Evolutionary conservation across 2,329 filamentous ascomycete genomes (phyloP), one percentile per base, ranked within the genome.

Genomic region (Exophiala bonariae): DNA sequence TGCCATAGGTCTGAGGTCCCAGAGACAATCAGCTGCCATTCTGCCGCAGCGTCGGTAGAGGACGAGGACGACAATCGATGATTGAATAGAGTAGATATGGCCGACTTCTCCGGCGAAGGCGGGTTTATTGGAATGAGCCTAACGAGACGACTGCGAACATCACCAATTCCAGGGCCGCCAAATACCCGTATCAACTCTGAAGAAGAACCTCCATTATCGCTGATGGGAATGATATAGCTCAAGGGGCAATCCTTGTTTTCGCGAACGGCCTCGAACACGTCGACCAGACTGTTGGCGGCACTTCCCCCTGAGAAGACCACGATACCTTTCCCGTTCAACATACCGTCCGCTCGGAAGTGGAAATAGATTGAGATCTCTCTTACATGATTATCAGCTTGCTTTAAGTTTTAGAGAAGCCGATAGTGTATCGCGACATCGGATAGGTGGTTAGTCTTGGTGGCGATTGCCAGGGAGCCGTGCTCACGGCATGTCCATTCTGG

Each of bases 171-270:
- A 56, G 92, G 92, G 1, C 93, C 93, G 11, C 92, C 93, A 69
- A 97, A 93, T 28, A 97, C 90, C 28, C 93, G 81, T 57, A 96
- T 95, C 61, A 96, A 75, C 72, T 97, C 92, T 35, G 89, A 95
- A 2, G 90, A 95, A 59, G 88, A 95, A 31, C 92, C 92, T 39
- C 92, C 92, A 68, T 97, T 97, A 70, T 97, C 92, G 56, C 87
- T 93, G 64, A 96, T 96, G 28, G 92, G 92, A 42, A 97, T 95
- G 49, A 96, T 83, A 66, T 95, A 95, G 68, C 82, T 89, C 33
- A 95, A 71, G 2, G 78, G 73, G 61, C 85, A 86, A 32, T 78
- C 70, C 52, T 86, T 87, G 58, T 78, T 83, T 53, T 83, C 69
- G 10, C 80, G 75, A 26, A 87, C 75, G 14, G 73, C 71, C 49